These are phyloP conservation scores for Gremmenia infestans DNA, from an alignment of 2,329 filamentous ascomycete genomes.

Conservation along the genomic window DNA sequence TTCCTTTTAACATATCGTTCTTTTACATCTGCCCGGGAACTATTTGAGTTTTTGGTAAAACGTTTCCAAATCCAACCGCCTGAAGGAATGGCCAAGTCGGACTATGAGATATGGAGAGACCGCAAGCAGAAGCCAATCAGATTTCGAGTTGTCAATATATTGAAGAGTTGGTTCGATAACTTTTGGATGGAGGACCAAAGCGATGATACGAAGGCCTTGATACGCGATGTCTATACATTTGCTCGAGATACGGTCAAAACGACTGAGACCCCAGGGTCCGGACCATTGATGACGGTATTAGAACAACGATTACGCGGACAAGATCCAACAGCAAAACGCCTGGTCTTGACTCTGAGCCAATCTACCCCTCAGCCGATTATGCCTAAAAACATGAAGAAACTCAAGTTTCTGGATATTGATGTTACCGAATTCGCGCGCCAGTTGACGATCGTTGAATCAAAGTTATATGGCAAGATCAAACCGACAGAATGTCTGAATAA, in stretches of 20 bases:
- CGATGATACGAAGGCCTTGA: constrained; percentile 76
- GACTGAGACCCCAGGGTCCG: constrained; percentile 86
- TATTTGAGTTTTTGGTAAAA: constrained; percentile 89
- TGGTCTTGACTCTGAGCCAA: constrained; percentile 81
- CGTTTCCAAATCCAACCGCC: constrained; percentile 91
- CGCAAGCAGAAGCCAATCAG: constrained; percentile 94
- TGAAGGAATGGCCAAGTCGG: constrained; percentile 65
- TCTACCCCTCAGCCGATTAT: constrained; percentile 84
- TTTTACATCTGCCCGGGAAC: constrained; percentile 83
- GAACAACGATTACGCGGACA: constrained; percentile 86
- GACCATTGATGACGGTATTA: constrained; percentile 76
- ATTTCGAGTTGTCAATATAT: constrained; percentile 93
- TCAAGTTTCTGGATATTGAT: constrained; percentile 97
- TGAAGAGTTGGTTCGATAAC: constrained; percentile 97
- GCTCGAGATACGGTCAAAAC: constrained; percentile 88
- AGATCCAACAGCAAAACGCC: constrained; percentile 76
- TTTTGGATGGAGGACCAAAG: constrained; percentile 98
- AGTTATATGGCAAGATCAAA: constrained; percentile 91
- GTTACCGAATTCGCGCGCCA: constrained; percentile 95
- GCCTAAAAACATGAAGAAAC: constrained; percentile 98
- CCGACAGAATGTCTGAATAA: constrained; percentile 96
- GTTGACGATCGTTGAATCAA: constrained; percentile 93
- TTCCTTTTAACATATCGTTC: constrained; percentile 96
- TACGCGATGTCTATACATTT: constrained; percentile 85
- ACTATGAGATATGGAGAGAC: constrained; percentile 85